phyloP scores from a whole-genome alignment of 352 stramenopile genomes.

The Globisporangium middletonii region DNA sequence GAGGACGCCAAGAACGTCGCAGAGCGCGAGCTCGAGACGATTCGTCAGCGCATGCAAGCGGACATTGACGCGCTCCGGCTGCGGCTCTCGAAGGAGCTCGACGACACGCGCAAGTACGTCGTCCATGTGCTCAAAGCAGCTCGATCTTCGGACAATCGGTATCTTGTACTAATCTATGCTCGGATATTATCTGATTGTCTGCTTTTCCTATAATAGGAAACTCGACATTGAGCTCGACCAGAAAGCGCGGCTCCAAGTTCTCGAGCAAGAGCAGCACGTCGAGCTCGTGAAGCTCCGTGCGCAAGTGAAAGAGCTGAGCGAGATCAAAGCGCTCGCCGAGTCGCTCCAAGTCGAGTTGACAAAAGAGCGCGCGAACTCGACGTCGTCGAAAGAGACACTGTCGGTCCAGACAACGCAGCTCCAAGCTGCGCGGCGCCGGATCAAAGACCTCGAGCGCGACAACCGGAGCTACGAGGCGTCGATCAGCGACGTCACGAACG shows the following conservation, averaged over 20 bases:
- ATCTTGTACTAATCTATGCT: not conserved
- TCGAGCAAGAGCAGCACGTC: constrained; percentile 76
- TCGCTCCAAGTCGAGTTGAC: constrained; percentile 42
- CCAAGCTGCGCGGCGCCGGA: constrained; percentile 44
- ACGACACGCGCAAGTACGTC: constrained; percentile 69
- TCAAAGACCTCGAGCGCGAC: constrained; percentile 74
- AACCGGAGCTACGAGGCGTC: constrained; percentile 35
- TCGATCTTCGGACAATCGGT: too few relatives aligned
- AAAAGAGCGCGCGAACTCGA: constrained; percentile 51
- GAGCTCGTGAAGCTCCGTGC: constrained; percentile 69
- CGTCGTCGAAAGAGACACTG: constrained; percentile 73
- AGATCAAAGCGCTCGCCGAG: constrained; percentile 52
- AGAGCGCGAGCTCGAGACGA: constrained; percentile 75
- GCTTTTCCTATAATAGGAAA: constrained; percentile 27
- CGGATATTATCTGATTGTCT: not conserved
- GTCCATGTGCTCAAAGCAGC: too few relatives aligned
- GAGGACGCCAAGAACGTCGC: constrained; percentile 66
- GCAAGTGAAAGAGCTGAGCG: constrained; percentile 61
- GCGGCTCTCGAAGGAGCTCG: constrained; percentile 60
- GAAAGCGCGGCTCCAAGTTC: constrained; percentile 59
- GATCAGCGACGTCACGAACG: constrained; percentile 52
- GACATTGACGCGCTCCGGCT: constrained; percentile 59
- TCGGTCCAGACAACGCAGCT: constrained; percentile 66
- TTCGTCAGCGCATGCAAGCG: constrained; percentile 73
- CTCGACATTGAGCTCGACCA: constrained; percentile 71